Evolutionary conservation across 106 monocot species (phyloP), one percentile per base, ranked within the genome.

Genomic region (Dendrobium catenatum): DNA sequence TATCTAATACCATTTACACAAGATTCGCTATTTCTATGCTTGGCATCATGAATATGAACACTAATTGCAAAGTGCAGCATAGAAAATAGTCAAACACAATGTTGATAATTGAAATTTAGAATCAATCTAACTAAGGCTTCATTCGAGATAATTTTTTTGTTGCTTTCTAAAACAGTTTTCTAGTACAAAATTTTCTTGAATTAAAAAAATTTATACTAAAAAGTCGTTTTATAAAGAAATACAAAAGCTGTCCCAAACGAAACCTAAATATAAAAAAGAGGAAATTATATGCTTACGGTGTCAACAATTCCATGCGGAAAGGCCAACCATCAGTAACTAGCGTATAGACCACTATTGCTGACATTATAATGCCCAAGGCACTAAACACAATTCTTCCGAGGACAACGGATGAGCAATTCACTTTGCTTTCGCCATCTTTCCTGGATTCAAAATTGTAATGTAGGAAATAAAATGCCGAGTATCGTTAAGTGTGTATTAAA

Each of bases 271-370:
- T 18, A 22, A 64, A 24, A 64, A 26, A 64, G 13, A n/a, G 51
- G 15, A 13, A 27, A 19, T 4, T 29, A 20, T 7, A 82, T 42
- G 78, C 92, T 89, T 89, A 92, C 92, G 92, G 89, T 61, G 89
- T 92, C 73, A 92, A 83, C 24, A 92, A 77, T 49, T 92, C 92
- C 79, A 20, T 86, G 70, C 92, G 85, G 55, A 92, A 92, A 82
- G 92, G 92, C 79, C 72, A 73, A 27, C 92, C 92, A 87, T 92
- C 92, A 48, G 85, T 92, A 29, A 83, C 68, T 31, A 82, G 6
- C 54, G 92, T 92, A 82, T 87, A 92, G 58, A 76, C 43, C 43
- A 92, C 58, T 67, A 84, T 49, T 8, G 73, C 80, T 9, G 59
- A 74, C 81, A 89, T 78, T 19, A 92, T 27, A 46, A 84, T 15